Evolutionary conservation across 2,329 filamentous ascomycete genomes (phyloP).

Genomic region (Aspergillus udagawae): DNA sequence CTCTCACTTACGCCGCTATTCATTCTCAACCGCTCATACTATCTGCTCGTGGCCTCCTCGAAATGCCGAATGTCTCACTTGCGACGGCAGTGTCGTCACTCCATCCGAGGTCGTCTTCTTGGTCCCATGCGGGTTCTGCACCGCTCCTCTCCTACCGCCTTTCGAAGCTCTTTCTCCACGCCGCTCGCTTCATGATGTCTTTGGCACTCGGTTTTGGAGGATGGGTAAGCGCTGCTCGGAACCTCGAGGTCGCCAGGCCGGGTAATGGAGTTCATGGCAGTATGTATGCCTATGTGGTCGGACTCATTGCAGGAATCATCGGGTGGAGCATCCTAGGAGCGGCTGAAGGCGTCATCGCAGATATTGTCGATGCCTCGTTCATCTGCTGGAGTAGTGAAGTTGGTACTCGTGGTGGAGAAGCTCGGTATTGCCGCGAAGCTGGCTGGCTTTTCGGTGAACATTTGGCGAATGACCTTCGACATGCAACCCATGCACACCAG

Average conservation of each 20-base stretch:
- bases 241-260: conserved; percentile 59
- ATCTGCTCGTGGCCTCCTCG: conserved; percentile 73
- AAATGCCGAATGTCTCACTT: conserved; percentile 75
- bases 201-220: conserved; percentile 85
- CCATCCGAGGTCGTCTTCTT: conserved; percentile 42
- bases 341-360: conserved; percentile 82
- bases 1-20: conserved; percentile 88
- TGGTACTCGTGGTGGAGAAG: conserved; percentile 57
- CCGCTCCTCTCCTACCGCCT: conserved; percentile 82
- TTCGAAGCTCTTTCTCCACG: conserved; percentile 85
- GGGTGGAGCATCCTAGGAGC: conserved; percentile 90
- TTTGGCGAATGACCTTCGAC: neutral
- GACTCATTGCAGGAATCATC: conserved; percentile 86
- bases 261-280: conserved; percentile 61
- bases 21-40: conserved; percentile 78
- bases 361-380: conserved; percentile 81
- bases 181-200: conserved; percentile 86
- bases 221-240: conserved; percentile 91
- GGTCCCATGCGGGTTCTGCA: conserved; percentile 36
- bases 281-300: conserved; percentile 91
- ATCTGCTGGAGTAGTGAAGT: conserved; percentile 94
- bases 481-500: neutral
- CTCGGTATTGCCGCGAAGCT: conserved; percentile 85
- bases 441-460: conserved; percentile 76
- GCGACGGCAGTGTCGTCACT: conserved; percentile 64